A percentile compares a stretch with the other conserved stretches of the same genome.
Conservation (phyloP, 2,329 filamentous ascomycete genomes). For the Alternaria postmessia region DNA sequence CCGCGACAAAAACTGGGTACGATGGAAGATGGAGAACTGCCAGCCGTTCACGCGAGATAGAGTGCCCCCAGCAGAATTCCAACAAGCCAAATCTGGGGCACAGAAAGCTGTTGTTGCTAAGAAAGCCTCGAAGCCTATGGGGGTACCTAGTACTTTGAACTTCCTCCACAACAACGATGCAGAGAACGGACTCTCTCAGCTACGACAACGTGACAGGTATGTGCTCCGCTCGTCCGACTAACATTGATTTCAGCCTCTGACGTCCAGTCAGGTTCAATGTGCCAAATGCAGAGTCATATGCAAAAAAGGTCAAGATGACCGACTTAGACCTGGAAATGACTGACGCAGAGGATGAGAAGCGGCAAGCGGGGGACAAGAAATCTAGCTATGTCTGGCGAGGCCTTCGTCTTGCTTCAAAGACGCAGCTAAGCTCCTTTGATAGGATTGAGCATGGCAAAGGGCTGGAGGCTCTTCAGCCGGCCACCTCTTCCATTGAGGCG, state of each 20-base stretch:
- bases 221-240: slow-evolving; percentile 40
- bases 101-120: slow-evolving; percentile 74
- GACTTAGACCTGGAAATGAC: slow-evolving; percentile 90
- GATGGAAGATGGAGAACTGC: slow-evolving; percentile 96
- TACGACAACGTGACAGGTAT: slow-evolving; percentile 69
- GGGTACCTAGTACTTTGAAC: slow-evolving; percentile 49
- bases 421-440: slow-evolving; percentile 80
- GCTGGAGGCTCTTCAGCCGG: slow-evolving; percentile 60
- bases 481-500: slow-evolving; percentile 42
- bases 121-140: slow-evolving; percentile 64
- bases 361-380: slow-evolving; percentile 72
- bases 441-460: slow-evolving; percentile 81
- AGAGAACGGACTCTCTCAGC: slow-evolving; percentile 69
- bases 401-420: slow-evolving; percentile 78
- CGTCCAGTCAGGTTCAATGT: slow-evolving; percentile 66
- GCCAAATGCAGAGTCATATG: slow-evolving; percentile 75
- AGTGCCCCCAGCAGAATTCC: slow-evolving; percentile 73
- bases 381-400: slow-evolving; percentile 91
- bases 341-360: slow-evolving; percentile 67
- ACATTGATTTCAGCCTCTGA: slow-evolving; percentile 32
- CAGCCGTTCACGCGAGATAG: slow-evolving; percentile 81
- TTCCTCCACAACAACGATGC: slow-evolving; percentile 76
- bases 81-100: slow-evolving; percentile 72
- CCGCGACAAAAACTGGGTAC: slow-evolving; percentile 97
- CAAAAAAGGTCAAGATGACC: slow-evolving; percentile 76